Base-by-base conservation (phyloP, 768 basidiomycete genomes). In the Pleurotus giganteus region DNA sequence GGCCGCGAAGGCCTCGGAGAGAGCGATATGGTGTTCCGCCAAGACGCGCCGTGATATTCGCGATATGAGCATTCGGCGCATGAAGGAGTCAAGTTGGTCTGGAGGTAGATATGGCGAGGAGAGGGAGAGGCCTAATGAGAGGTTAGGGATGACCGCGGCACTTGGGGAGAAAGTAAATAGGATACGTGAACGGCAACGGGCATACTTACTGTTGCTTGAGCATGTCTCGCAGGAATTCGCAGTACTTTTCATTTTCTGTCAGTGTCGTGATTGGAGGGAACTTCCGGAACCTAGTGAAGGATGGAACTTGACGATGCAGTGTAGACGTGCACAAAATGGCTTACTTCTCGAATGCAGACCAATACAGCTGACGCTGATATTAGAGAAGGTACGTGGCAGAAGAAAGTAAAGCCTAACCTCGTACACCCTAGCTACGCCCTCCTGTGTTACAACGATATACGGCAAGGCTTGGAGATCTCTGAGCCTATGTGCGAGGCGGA, bases 11-110 rank as follows among this genome's bases (percentile, higher is more conserved):
- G 78, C 80, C 54, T 81, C 77, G 5, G 91, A 88, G 4, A 96
- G 75, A 1, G 91, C 88, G 51, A 94, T 82, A 61, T 96, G 93
- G 60, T 96, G 93, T 65, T 94, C 91, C 3, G 85, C 89, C 21
- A 96, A 79, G 28, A 96, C 94, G 28, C 93, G 84, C 19, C 93
- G 81, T 11, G 92, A 94, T 66, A 94, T 94, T 51, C 93, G 81
- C 2, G 93, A 94, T 46, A 92, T 81, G 8, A 96, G 79, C 93
- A 96, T 96, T 21, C 92, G 84, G 21, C 85, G 82, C 88, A 94
- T 91, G 68, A 94, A 92, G 2, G 89, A 79, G 66, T 94, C 92
- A 11, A 95, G 77, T 36, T 81, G 78, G 56, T 93, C 91, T 0
- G 93, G 86, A 0, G 82, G 75, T 6, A 95, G 79, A 65, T 86